phyloP scores from a whole-genome alignment of 2,329 filamentous ascomycete species.

The Talaromyces amestolkiae region DNA sequence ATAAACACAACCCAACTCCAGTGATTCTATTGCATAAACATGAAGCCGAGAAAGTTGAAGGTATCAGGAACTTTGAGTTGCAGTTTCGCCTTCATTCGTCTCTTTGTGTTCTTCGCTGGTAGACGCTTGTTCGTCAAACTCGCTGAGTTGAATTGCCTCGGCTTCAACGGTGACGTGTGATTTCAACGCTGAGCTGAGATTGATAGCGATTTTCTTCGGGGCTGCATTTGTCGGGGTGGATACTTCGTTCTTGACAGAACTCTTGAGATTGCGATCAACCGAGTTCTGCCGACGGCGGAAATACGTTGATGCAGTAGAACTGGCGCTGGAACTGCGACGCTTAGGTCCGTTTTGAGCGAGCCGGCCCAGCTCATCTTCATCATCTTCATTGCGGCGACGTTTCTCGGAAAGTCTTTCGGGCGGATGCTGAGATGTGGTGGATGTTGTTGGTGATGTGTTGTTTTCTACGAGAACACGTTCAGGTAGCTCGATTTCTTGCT shows the following conservation, averaged over 20 bases:
- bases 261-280: constrained; percentile 29
- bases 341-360: constrained; percentile 56
- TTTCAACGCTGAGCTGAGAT: constrained; percentile 31
- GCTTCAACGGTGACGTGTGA: constrained; percentile 22
- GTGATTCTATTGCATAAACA: constrained; percentile 15
- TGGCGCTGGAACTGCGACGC: constrained; percentile 44
- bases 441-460: constrained; percentile 29
- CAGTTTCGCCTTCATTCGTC: constrained; percentile 5
- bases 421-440: constrained; percentile 42
- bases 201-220: constrained; percentile 43
- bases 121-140: constrained; percentile 34
- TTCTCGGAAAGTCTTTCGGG: constrained; percentile 84
- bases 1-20: constrained; percentile 13
- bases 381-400: constrained; percentile 78
- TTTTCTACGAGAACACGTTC: constrained; percentile 21
- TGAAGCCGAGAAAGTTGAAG: not conserved
- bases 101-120: constrained; percentile 10
- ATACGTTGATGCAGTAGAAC: constrained; percentile 32
- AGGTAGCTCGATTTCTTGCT: constrained; percentile 25
- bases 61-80: constrained; percentile 11
- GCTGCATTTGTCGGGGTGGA: constrained; percentile 20
- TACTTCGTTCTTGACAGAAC: constrained; percentile 27
- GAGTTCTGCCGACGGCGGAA: constrained; percentile 34
- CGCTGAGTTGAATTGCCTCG: constrained; percentile 25
- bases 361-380: constrained; percentile 88